A percentile compares a stretch with the other conserved stretches of the same genome.
These are phyloP conservation scores for Taphrina wiesneri DNA, from an alignment of 1,139 yeast genomes.

Conservation along the genomic window DNA sequence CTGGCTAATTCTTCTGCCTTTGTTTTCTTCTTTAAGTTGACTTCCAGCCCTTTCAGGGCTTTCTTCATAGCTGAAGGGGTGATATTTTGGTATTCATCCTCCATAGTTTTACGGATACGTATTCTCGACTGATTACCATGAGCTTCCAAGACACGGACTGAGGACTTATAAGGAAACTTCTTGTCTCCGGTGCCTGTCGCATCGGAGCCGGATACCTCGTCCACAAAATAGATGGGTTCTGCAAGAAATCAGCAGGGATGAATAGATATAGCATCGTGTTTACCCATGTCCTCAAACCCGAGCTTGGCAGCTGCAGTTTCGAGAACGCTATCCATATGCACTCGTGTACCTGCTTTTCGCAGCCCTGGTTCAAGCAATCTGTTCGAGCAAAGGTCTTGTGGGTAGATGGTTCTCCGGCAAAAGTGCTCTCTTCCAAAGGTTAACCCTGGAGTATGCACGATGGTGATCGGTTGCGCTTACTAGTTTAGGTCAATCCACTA, in stretches of 20 bases:
- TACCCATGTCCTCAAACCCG: background rate
- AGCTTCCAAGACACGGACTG: conserved; percentile 76
- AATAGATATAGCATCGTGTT: background rate
- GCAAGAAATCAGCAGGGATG: background rate
- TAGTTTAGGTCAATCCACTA: background rate
- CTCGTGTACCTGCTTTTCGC: too few species aligned
- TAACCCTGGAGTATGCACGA: background rate
- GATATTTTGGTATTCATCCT: conserved; percentile 67
- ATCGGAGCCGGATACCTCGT: conserved; percentile 72
- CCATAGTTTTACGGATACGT: conserved; percentile 66
- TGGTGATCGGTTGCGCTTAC: background rate
- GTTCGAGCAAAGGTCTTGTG: too few species aligned
- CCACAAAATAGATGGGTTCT: conserved; percentile 48
- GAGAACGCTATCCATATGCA: background rate
- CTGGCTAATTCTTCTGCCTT: conserved; percentile 38
- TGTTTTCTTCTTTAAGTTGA: conserved; percentile 69
- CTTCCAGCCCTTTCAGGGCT: conserved; percentile 95
- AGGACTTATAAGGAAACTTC: conserved; percentile 68
- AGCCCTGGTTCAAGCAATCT: too few species aligned
- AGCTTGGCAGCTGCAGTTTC: conserved; percentile 11
- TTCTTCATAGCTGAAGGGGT: conserved; percentile 92
- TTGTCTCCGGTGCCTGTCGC: conserved; percentile 61
- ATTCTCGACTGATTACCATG: conserved; percentile 56
- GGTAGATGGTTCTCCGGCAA: too few species aligned
- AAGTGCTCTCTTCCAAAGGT: background rate